Evolutionary conservation across 129 eudicot genomes (phyloP), one percentile per base, ranked within the genome.

Genomic region (Erigeron canadensis): DNA sequence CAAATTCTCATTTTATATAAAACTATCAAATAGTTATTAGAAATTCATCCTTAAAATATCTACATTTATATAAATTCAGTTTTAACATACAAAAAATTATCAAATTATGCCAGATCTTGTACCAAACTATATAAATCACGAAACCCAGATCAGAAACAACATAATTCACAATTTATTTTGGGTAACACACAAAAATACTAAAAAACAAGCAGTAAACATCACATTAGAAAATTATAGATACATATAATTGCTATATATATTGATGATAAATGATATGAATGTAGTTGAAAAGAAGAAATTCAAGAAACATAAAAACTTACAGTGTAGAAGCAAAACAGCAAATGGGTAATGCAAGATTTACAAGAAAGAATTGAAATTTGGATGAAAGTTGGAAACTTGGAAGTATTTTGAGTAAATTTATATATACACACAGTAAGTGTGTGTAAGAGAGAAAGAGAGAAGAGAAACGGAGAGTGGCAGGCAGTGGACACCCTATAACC

Each of bases 31-130:
- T 23, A 23, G 34, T 23, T 23, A 23, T 23, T 23, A 23, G 1
- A 23, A 23, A 23, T 23, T 23, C 34, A 23, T 23, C 34, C 19
- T 12, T 12, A 76, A 58, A 76, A 9, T 47, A 56, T 61, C 62
- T 13, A 67, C 69, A 57, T 76, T 76, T 58, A 17, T 28, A 37
- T 58, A 37, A 76, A 57, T 56, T 19, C 58, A 10, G 61, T 44
- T 18, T 38, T 57, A 16, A 41, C 22, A 42, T 22, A 56, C 65
- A 44, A 56, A 18, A 9, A 9, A 17, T 5, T 17, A 50, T 7
- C 46, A 47, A 48, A 47, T 16, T n/a, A 43, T 13, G 18, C 44
- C 79, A 75, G 79, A 75, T 75, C 79, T 75, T 43, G 72, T 7
- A 64, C 10, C 5, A 44, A 46, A 22, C 38, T 18, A 65, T 2